A percentile compares a stretch with the other conserved stretches of the same genome.
These are phyloP conservation scores for Stemphylium beticola DNA, from an alignment of 2,329 filamentous ascomycete genomes.

Conservation along the genomic window DNA sequence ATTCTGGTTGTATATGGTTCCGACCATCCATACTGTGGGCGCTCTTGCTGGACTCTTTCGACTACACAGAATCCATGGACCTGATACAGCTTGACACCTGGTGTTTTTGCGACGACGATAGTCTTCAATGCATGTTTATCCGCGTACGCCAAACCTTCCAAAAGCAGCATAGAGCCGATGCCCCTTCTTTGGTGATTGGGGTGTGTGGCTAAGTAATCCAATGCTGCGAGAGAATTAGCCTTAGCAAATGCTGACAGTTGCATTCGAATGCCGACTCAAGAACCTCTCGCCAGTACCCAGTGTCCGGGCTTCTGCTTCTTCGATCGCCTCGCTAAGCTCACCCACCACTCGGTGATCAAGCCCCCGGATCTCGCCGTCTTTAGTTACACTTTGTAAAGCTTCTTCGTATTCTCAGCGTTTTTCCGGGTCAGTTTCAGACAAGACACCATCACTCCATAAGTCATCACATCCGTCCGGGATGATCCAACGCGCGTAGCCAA, in stretches of 20 bases:
- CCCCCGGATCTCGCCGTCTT: background rate
- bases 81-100: background rate
- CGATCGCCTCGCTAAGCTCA: background rate
- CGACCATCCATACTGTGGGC: background rate
- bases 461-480: background rate
- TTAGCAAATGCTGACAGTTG: background rate
- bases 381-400: background rate
- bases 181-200: background rate
- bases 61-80: background rate
- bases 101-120: background rate
- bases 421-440: background rate
- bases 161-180: background rate
- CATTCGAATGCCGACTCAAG: background rate
- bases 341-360: background rate
- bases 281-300: background rate
- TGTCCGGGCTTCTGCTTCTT: background rate
- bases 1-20: background rate
- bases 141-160: background rate
- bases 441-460: background rate
- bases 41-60: background rate
- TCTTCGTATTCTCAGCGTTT: background rate
- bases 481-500: background rate
- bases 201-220: background rate
- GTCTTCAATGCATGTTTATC: background rate
- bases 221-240: background rate